Percentiles rank a stretch among this genome's conserved stretches.
These are phyloP conservation scores for Oryza glumipatula DNA, from an alignment of 176 grass and related monocot species.

Conservation along the genomic window DNA sequence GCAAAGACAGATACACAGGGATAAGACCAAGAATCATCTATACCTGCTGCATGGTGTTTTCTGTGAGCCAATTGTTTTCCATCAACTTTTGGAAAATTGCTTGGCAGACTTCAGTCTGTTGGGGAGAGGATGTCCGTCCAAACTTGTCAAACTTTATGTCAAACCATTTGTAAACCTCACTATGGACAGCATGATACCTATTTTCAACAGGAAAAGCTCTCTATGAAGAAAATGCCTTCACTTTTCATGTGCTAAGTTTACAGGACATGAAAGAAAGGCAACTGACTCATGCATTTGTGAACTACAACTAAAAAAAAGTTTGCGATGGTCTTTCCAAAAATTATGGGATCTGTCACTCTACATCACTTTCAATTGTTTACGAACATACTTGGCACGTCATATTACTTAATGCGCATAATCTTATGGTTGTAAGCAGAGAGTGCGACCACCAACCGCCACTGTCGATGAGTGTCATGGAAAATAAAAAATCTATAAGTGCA, in stretches of 20 bases:
- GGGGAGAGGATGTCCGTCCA: constrained; percentile 75
- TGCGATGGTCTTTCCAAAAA: background rate
- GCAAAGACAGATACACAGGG: background rate
- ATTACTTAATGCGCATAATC: background rate
- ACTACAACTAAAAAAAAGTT: constrained; percentile 3
- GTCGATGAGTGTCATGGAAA: background rate
- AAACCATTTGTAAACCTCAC: constrained; percentile 93
- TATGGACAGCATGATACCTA: constrained; percentile 92
- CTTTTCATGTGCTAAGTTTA: background rate
- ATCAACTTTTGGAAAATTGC: constrained; percentile 88
- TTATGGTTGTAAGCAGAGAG: background rate
- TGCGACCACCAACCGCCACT: background rate
- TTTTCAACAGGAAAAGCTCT: constrained; percentile 17
- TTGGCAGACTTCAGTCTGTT: constrained; percentile 95
- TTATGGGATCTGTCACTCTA: background rate
- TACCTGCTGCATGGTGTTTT: constrained; percentile 98
- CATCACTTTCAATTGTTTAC: background rate
- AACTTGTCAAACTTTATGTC: constrained; percentile 98
- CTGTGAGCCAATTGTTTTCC: constrained; percentile 92
- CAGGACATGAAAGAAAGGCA: constrained; percentile 8
- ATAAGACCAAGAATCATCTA: constrained; percentile 19
- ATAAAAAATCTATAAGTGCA: background rate
- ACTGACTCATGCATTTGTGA: background rate
- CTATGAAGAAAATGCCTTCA: constrained; percentile 31
- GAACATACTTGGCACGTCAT: background rate